Evolutionary conservation across 1,284 basidiomycete genomes (phyloP).

Genomic region (Grifola frondosa): DNA sequence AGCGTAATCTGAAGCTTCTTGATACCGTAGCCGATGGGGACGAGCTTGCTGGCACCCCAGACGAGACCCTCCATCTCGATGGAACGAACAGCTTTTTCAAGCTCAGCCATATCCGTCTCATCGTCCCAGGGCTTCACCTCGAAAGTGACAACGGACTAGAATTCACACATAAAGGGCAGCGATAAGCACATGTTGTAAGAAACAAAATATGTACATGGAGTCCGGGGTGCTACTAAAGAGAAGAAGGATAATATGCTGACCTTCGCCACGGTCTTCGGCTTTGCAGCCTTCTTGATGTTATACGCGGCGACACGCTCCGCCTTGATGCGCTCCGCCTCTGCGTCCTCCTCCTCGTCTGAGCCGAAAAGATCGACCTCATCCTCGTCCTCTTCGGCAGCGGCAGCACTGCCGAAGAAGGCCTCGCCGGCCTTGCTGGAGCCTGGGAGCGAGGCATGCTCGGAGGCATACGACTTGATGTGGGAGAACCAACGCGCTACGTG

Average conservation of each 20-base stretch:
- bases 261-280: conserved; percentile 89
- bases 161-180: conserved; percentile 10
- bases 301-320: conserved; percentile 94
- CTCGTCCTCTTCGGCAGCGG: conserved; percentile 80
- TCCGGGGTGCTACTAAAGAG: conserved; percentile 1
- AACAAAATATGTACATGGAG: conserved; percentile 18
- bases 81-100: conserved; percentile 84
- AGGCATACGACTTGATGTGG: conserved; percentile 86
- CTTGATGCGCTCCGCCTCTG: conserved; percentile 93
- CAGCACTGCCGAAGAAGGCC: conserved; percentile 58
- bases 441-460: conserved; percentile 77
- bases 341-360: conserved; percentile 89
- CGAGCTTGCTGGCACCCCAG: conserved; percentile 92
- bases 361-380: conserved; percentile 94
- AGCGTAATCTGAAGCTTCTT: conserved; percentile 92
- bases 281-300: conserved; percentile 90
- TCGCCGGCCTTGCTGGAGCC: conserved; percentile 85
- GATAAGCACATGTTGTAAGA: no score
- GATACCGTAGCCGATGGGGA: conserved; percentile 94
- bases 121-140: conserved; percentile 99
- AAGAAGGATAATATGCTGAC: conserved; percentile 42
- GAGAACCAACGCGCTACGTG: conserved; percentile 92
- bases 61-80: conserved; percentile 92
- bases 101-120: conserved; percentile 92
- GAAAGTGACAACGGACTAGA: conserved; percentile 89